These are phyloP conservation scores for Magnolia sinica DNA, from an alignment of 164 flowering plant genomes.

Conservation along the genomic window DNA sequence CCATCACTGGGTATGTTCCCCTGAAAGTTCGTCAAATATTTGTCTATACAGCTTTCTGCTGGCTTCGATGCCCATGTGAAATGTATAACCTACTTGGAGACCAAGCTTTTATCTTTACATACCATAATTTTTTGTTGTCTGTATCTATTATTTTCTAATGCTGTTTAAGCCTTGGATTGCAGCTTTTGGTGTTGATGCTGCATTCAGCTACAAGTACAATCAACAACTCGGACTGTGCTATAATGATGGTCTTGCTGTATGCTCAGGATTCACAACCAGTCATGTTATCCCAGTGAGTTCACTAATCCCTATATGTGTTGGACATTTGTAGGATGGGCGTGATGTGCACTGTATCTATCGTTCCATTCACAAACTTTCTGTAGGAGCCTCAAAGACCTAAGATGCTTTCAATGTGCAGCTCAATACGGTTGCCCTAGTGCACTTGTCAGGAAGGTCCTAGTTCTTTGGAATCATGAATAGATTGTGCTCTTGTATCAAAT, in stretches of 20 bases:
- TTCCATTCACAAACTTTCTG: neutral
- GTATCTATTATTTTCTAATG: neutral
- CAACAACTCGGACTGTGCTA: conserved; percentile 73
- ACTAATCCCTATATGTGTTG: neutral
- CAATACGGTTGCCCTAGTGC: too few relatives aligned
- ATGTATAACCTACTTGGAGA: too few relatives aligned
- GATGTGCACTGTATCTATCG: neutral
- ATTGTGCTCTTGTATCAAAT: too few relatives aligned
- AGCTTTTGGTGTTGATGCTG: conserved; percentile 98
- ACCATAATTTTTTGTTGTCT: neutral
- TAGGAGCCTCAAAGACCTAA: neutral
- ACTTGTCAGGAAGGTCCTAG: too few relatives aligned
- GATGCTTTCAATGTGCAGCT: too few relatives aligned
- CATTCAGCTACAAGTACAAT: conserved; percentile 92
- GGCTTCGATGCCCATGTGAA: too few relatives aligned
- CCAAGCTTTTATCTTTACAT: neutral
- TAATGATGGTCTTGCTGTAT: conserved; percentile 80
- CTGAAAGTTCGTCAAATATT: neutral
- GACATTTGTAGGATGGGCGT: neutral
- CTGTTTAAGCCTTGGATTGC: conserved; percentile 15
- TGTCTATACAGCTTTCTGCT: too few relatives aligned
- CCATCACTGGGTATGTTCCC: conserved; percentile 75
- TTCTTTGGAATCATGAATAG: too few relatives aligned
- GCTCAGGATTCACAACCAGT: conserved; percentile 77
- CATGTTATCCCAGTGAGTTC: conserved; percentile 79